Evolutionary conservation across 805 yeast genomes (phyloP).

Genomic region (Tetrapisispora phaffii): DNA sequence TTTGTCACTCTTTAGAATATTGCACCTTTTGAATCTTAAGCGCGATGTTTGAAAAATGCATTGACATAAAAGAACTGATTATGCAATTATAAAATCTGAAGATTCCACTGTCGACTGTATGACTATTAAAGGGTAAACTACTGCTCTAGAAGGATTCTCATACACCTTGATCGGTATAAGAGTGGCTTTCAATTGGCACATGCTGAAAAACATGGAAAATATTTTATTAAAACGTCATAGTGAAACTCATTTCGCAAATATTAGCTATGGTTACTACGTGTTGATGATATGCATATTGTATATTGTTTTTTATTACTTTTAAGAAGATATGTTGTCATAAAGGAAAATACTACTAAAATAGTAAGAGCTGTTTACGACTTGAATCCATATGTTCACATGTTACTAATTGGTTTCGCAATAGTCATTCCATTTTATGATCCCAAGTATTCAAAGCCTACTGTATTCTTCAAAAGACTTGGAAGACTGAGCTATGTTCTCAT

Average conservation of each 20-base stretch:
- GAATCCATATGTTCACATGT: conserved; percentile 30
- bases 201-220: background rate
- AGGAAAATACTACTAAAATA: conserved; percentile 32
- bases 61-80: too few species aligned
- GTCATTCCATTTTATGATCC: conserved; percentile 28
- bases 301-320: conserved; percentile 29
- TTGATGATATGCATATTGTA: conserved; percentile 36
- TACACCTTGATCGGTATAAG: too few species aligned
- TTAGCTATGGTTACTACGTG: conserved; percentile 50
- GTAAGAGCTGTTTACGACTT: conserved; percentile 30
- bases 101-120: too few species aligned
- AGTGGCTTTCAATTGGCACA: too few species aligned
- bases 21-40: too few species aligned
- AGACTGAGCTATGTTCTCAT: conserved; percentile 48
- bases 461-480: conserved; percentile 47
- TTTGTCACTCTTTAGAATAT: too few species aligned
- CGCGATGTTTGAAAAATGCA: too few species aligned
- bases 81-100: too few species aligned
- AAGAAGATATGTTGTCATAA: conserved; percentile 27
- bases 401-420: conserved; percentile 26
- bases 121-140: too few species aligned
- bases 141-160: too few species aligned
- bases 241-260: conserved; percentile 43
- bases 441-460: conserved; percentile 15
- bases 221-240: conserved; percentile 36